Base-by-base conservation (phyloP, 257 asterid species). In the Sherardia arvensis region DNA sequence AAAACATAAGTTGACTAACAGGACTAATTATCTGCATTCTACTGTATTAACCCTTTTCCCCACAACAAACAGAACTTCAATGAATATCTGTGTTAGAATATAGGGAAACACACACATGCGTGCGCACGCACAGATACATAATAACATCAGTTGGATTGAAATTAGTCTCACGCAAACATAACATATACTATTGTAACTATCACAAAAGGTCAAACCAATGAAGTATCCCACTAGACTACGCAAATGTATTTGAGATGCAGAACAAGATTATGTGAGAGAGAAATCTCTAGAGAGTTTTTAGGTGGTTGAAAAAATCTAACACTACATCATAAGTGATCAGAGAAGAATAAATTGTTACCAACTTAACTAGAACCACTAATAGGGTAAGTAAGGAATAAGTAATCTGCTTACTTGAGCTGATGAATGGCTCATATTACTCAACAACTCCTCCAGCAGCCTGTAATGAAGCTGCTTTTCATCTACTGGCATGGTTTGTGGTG, bases 401-500 rank as follows among this genome's bases (percentile, higher is more conserved):
- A 43, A 63, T 60, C 71, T 58, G 59, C 91, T 87, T 82, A 93
- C 99, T 74, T 93, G 97, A 23, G 96, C 94, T 70, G 99, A 93
- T 27, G 96, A 82, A 82, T 90, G 99, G 65, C 74, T 85, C 99
- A 90, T 93, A 81, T 82, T 83, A 78, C 80, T 70, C 78, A 93
- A 80, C 76, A 90, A 81, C 83, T 93, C 97, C 72, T 87, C 77
- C 81, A 93, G 82, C 80, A 93, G 95, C 71, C 72, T 78, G 79
- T 73, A 60, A 73, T 93, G 99, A 78, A 81, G 77, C 70, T 72
- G 76, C 59, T 74, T 60, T 79, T 93, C 99, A 75, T 59, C 66
- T 64, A 74, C 81, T 65, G 86, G 72, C 99, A 93, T 85, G 74
- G 75, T 81, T 49, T 82, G 90, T 53, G 97, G 95, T 62, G 94